A percentile compares a stretch with the other conserved stretches of the same genome.
Conservation (phyloP, 352 stramenopile species). For the Phytophthora hybrid region DNA sequence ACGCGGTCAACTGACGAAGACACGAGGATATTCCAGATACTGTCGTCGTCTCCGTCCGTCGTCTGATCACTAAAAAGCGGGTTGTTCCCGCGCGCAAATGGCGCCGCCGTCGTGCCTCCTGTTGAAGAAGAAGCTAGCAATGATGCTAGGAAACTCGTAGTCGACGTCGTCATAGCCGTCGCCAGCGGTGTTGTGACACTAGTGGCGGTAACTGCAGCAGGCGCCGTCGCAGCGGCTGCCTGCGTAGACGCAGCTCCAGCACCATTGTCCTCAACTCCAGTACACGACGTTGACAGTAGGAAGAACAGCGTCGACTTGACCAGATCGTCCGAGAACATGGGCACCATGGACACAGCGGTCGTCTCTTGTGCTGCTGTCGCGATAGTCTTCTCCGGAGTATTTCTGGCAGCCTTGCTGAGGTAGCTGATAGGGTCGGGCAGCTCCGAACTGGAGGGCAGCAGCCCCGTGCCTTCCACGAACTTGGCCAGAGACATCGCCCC, state of each 20-base stretch:
- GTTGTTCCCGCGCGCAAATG: slow-evolving; percentile 39
- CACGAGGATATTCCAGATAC: slow-evolving; percentile 77
- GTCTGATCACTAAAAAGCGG: slow-evolving; percentile 64
- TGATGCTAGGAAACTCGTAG: slow-evolving; percentile 55
- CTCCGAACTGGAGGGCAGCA: slow-evolving; percentile 64
- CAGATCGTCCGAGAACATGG: slow-evolving; percentile 69
- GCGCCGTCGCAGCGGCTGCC: background rate
- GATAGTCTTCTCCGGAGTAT: slow-evolving; percentile 1
- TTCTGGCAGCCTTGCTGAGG: slow-evolving; percentile 38
- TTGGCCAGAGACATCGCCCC: slow-evolving; percentile 48
- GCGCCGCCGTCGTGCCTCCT: slow-evolving; percentile 18
- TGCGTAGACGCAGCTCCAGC: background rate
- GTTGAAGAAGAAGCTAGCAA: slow-evolving; percentile 66
- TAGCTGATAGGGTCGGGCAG: slow-evolving; percentile 77
- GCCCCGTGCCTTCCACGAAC: slow-evolving; percentile 44
- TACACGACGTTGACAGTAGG: slow-evolving; percentile 63
- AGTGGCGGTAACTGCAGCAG: slow-evolving; percentile 2
- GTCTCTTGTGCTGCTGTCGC: background rate
- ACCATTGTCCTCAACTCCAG: slow-evolving; percentile 39
- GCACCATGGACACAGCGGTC: background rate
- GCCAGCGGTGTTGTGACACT: slow-evolving; percentile 2
- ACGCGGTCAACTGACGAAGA: slow-evolving; percentile 77
- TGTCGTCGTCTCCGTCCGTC: slow-evolving; percentile 60
- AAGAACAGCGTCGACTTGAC: slow-evolving; percentile 74
- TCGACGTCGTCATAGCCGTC: slow-evolving; percentile 35